Evolutionary conservation across 2,329 filamentous ascomycete species (phyloP), one percentile per base, ranked within the genome.

Genomic region (Neofusicoccum cordaticola): DNA sequence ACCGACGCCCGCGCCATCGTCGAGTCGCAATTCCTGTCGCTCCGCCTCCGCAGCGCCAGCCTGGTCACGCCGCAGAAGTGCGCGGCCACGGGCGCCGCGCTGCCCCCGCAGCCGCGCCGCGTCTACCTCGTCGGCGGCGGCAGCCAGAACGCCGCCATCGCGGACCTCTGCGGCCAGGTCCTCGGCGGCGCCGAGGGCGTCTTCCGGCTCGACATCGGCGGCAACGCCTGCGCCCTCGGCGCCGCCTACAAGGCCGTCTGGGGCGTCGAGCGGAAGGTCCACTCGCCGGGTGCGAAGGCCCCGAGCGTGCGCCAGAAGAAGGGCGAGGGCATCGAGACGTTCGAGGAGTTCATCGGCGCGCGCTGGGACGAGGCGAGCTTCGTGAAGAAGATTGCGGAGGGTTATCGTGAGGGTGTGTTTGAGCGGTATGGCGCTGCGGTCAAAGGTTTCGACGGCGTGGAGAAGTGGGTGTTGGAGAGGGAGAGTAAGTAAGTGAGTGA

Each of bases 211-310:
- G 93, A 98, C 74, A 92, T 98, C 4, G 94, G 95, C 31, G 93
- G 93, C 31, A 97, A 96, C 79, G 94, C 95, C 2, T 99, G 95
- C 79, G 95, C 94, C 11, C 80, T 98, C 13, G 95, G 95, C 13
- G 92, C 92, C 6, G 94, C 94, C 31, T 97, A 98, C 80, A 98
- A 98, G 80, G 94, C 95, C 13, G 88, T 96, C 0, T 99, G 95
- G 95, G 93, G 90, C 0, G 82, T 92, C 63, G 92, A 95, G 81
- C 82, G 91, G 53, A 77, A 78, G 27, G 39, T 56, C 4, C 34
- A 51, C 12, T 19, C 45, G 27, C 13, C n/a, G 11, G 15, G 37
- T 27, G 48, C 15, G 22, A 17, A 41, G 45, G 27, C 37, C 13
- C 60, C 47, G 45, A 42, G 31, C 27, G 60, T 53, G 5, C 9